These are phyloP conservation scores for Alternaria tenuissima DNA, from an alignment of 2,329 filamentous ascomycete genomes.

Conservation along the genomic window DNA sequence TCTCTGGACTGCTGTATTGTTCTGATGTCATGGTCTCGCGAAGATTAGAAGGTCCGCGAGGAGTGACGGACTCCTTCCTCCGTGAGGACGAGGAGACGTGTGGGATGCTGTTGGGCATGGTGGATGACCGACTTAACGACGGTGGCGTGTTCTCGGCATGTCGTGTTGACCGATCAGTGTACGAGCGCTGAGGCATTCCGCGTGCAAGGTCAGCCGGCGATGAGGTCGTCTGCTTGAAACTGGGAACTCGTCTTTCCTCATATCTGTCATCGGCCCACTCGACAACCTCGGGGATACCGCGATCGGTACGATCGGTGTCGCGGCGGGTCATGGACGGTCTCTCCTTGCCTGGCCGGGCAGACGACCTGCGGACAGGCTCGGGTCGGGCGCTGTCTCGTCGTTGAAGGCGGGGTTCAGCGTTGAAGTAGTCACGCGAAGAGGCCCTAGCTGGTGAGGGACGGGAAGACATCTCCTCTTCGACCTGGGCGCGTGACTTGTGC, in stretches of 20 bases:
- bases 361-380: slow-evolving; percentile 45
- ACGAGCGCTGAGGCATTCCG: slow-evolving; percentile 40
- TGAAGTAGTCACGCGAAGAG: slow-evolving; percentile 44
- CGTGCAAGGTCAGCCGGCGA: slow-evolving; percentile 45
- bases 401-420: slow-evolving; percentile 33
- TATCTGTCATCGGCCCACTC: slow-evolving; percentile 40
- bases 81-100: slow-evolving; percentile 33
- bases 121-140: slow-evolving; percentile 54
- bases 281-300: slow-evolving; percentile 42
- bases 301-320: slow-evolving; percentile 40
- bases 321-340: slow-evolving; percentile 35
- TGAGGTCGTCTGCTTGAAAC: slow-evolving; percentile 51
- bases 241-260: slow-evolving; percentile 34
- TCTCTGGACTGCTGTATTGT: slow-evolving; percentile 36
- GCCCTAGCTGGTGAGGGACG: slow-evolving; percentile 40
- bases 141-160: slow-evolving; percentile 45
- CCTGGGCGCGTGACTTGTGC: slow-evolving; percentile 36
- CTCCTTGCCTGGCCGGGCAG: slow-evolving; percentile 43
- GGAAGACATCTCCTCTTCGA: slow-evolving; percentile 27
- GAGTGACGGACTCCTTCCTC: slow-evolving; percentile 32
- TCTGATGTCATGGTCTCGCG: slow-evolving; percentile 41
- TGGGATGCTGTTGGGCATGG: slow-evolving; percentile 46
- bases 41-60: slow-evolving; percentile 38
- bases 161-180: slow-evolving; percentile 36
- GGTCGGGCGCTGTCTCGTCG: slow-evolving; percentile 36